Base-by-base conservation (phyloP, 345 rosid genomes). In the Linum usitatissimum region DNA sequence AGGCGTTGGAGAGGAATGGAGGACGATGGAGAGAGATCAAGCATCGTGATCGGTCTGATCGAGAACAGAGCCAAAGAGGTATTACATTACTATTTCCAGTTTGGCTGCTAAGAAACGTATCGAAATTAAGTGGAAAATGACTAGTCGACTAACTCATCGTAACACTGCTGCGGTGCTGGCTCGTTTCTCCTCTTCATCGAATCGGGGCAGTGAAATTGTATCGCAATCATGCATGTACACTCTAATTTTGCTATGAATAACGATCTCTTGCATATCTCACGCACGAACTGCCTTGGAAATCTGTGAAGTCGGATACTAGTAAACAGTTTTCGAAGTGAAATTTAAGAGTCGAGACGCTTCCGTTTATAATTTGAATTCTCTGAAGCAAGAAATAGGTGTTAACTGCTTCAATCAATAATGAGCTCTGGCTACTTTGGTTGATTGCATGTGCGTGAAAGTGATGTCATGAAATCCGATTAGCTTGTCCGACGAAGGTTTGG, bases 61-160 rank as follows among this genome's bases (percentile, higher is more conserved):
- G 94, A 87, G 80, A 92, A 92, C 80, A 76, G 97, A 79, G 94
- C 97, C 55, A 92, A 87, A 81, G 98, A 92, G 98, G 98, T n/a
- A n/a, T n/a, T n/a, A n/a, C n/a, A n/a, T n/a, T n/a, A n/a, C n/a
- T 73, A 67, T 14, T 66, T 28, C 62, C 75, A 19, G 67, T 67
- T 76, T 62, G 74, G 61, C 55, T 61, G 15, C 70, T 40, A 64
- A 70, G 64, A 69, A 83, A 67, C 68, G n/a, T n/a, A n/a, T n/a
- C n/a, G n/a, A n/a, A n/a, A n/a, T 18, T 13, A 20, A 65, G 59
- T 4, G 10, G n/a, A 59, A 34, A 15, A 34, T 12, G 9, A 3
- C n/a, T 42, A 14, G 49, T 14, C 49, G 2, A 42, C 49, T 42
- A 13, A 14, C 15, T 42, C 49, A 42, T 42, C 9, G 6, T 3